Evolutionary conservation across 2,329 filamentous ascomycete genomes (phyloP).

Genomic region (Claviceps capensis): DNA sequence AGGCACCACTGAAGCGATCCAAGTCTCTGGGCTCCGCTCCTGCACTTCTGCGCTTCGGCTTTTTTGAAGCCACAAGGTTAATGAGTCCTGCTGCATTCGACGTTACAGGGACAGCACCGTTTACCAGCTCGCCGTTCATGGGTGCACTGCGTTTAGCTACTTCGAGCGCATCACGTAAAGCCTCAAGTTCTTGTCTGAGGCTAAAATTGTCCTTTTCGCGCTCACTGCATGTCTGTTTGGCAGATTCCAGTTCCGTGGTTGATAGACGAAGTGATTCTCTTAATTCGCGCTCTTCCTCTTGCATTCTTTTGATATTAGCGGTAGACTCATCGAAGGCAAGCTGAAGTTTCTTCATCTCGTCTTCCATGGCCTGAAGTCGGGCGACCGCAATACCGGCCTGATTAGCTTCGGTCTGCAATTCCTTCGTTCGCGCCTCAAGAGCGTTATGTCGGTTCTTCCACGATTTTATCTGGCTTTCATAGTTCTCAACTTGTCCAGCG

Average conservation of each 20-base stretch:
- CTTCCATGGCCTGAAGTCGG: conserved; percentile 79
- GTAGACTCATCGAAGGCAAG: conserved; percentile 80
- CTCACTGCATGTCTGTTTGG: conserved; percentile 59
- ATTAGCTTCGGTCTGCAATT: conserved; percentile 91
- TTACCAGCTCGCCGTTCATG: conserved; percentile 47
- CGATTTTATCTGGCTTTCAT: conserved; percentile 89
- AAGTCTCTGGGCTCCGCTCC: conserved; percentile 73
- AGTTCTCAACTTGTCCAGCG: conserved; percentile 79
- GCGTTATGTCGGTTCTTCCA: conserved; percentile 89
- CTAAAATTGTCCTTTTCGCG: conserved; percentile 77
- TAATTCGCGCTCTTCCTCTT: conserved; percentile 82
- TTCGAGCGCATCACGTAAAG: conserved; percentile 87
- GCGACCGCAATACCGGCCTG: conserved; percentile 93
- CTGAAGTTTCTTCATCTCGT: conserved; percentile 88
- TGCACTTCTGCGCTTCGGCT: conserved; percentile 86
- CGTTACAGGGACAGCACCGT: conserved; percentile 27
- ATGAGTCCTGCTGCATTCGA: conserved; percentile 64
- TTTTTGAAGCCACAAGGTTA: conserved; percentile 94
- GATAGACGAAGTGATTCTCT: conserved; percentile 70
- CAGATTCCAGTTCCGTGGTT: conserved; percentile 66
- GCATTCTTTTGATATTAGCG: conserved; percentile 80
- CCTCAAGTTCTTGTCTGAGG: conserved; percentile 74
- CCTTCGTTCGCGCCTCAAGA: conserved; percentile 79
- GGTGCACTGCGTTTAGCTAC: conserved; percentile 67
- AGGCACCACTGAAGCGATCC: conserved; percentile 82